Percentiles rank a stretch among this genome's conserved stretches.
Evolutionary conservation across 192 early-diverging fungal species (phyloP).

Genomic region (Obelidium mucronatum): DNA sequence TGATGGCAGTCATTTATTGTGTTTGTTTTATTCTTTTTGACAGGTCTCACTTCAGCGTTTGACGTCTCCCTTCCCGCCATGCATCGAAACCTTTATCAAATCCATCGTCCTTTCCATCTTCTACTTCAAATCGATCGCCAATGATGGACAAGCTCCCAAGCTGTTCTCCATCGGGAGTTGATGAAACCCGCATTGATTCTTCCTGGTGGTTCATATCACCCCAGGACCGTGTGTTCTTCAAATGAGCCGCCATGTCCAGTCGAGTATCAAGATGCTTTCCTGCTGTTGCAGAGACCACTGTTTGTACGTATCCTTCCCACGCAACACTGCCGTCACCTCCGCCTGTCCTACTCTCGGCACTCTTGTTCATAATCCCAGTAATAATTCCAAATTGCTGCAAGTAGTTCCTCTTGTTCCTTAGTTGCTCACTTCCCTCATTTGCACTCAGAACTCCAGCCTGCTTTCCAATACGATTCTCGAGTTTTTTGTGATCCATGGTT

Average conservation of each 20-base stretch:
- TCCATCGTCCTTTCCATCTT: constrained; percentile 6
- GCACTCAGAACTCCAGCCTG: constrained; percentile 17
- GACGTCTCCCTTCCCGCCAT: not conserved
- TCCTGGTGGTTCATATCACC: not conserved
- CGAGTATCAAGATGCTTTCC: constrained; percentile 10
- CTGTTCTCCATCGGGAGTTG: not conserved
- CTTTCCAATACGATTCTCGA: constrained; percentile 1
- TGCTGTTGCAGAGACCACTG: constrained; percentile 14
- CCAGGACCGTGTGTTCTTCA: constrained; percentile 19
- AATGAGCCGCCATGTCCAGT: constrained; percentile 34
- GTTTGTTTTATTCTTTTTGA: not conserved
- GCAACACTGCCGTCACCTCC: constrained; percentile 2
- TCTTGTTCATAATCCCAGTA: constrained; percentile 13
- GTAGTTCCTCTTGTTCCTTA: constrained; percentile 6
- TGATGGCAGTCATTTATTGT: not conserved
- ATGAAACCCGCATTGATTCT: not conserved
- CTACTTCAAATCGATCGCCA: constrained; percentile 26
- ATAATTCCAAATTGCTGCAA: constrained; percentile 29
- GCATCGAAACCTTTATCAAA: not conserved
- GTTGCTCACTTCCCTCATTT: not conserved
- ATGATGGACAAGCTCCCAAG: not conserved
- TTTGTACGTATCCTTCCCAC: constrained; percentile 33
- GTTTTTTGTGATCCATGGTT: constrained; percentile 26
- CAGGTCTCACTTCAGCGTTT: not conserved
- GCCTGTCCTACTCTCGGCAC: not conserved